Conservation (phyloP, 2,329 filamentous ascomycete genomes). For the Talaromyces albobiverticillius region DNA sequence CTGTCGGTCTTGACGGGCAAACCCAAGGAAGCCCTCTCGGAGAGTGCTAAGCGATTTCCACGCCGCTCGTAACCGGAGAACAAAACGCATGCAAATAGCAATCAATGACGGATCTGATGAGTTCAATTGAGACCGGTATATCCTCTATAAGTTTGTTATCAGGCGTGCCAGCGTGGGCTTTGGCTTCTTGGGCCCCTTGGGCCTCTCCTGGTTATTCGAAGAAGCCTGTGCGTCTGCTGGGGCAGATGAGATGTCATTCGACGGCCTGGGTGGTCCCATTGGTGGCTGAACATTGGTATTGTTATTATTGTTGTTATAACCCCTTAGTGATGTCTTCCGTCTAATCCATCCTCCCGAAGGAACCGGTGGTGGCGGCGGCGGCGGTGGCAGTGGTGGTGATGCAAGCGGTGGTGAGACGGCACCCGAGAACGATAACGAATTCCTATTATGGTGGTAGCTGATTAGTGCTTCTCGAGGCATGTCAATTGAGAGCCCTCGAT, state of each 20-base stretch:
- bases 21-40: too few species aligned
- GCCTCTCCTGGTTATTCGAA: not conserved
- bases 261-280: too few species aligned
- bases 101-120: too few species aligned
- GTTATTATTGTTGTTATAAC: too few species aligned
- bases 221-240: not conserved
- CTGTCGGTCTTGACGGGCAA: too few species aligned
- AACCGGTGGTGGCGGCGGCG: not conserved
- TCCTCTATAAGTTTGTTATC: slow-evolving; percentile 27
- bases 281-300: too few species aligned
- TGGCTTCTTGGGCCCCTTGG: slow-evolving; percentile 17
- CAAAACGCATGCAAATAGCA: too few species aligned
- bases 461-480: slow-evolving; percentile 10
- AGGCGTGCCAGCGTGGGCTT: slow-evolving; percentile 35
- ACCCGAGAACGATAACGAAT: slow-evolving; percentile 9
- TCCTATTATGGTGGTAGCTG: slow-evolving; percentile 5
- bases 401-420: not conserved
- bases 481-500: slow-evolving; percentile 13
- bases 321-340: too few species aligned
- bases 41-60: too few species aligned
- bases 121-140: too few species aligned
- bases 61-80: too few species aligned
- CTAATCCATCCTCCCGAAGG: not conserved
- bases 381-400: not conserved
- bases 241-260: not conserved